Conservation (phyloP, 345 rosid species). For the Bretschneidera sinensis region DNA sequence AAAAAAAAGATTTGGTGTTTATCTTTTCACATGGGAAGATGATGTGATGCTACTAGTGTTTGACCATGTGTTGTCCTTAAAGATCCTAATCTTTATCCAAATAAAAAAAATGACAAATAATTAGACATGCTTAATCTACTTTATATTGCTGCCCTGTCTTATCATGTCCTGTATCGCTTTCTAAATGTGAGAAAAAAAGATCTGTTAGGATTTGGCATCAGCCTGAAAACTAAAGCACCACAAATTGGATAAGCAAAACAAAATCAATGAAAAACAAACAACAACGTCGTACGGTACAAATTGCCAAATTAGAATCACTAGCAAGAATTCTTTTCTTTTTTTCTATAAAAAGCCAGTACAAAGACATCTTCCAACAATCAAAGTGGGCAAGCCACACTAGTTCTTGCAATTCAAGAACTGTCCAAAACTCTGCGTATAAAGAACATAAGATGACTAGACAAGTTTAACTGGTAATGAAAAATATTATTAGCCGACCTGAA, state of each 20-base stretch:
- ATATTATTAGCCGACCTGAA: no score
- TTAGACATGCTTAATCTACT: no score
- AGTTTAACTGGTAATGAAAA: background rate
- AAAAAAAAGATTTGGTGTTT: no score
- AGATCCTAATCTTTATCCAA: no score
- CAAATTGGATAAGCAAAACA: background rate
- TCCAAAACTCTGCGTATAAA: conserved; percentile 11
- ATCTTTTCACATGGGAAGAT: no score
- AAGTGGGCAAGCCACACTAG: conserved; percentile 11
- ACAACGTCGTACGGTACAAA: no score
- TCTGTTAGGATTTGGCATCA: conserved; percentile 5
- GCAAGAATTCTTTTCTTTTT: conserved; percentile 11
- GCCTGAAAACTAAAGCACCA: background rate
- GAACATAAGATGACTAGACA: conserved; percentile 14
- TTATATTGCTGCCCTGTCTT: no score
- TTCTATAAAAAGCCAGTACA: conserved; percentile 7
- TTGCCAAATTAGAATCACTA: conserved; percentile 6
- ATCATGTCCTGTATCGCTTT: no score
- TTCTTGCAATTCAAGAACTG: no score
- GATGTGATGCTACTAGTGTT: no score
- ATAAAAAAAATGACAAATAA: no score
- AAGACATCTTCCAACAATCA: conserved; percentile 3
- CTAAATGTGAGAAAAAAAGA: background rate
- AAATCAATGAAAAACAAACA: background rate
- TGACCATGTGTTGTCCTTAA: no score